Evolutionary conservation across 2,329 filamentous ascomycete species (phyloP), one percentile per base, ranked within the genome.

Genomic region (Calonectria henricotiae): DNA sequence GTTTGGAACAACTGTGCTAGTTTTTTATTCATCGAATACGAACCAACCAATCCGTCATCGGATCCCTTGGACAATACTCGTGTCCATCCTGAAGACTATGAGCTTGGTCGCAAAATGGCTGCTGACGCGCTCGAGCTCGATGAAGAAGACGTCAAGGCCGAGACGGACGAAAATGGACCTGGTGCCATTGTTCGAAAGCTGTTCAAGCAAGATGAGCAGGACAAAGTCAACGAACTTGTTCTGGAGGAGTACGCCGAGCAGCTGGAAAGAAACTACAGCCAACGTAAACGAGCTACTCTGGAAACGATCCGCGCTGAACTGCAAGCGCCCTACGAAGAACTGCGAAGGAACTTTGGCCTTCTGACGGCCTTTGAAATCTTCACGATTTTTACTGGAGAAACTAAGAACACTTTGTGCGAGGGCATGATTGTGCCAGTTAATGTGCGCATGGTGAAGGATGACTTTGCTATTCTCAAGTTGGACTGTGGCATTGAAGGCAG

Each of bases 1-100:
- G 95, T 98, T 27, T 99, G 94, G 92, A 95, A 95, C 81, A 99
- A 99, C 81, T 98, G 95, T 79, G 95, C 96, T 68, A 98, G 95
- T 85, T 98, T 98, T 85, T 85, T 99, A 41, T 97, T 91, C 79
- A 94, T 99, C 70, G 91, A 93, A 65, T 98, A 94, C 79, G 95
- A 98, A 74, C 88, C 90, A n/a, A 91, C 92, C 15, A 94, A 94
- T 76, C 89, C 92, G 1, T 89, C 93, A 15, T 94, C 95, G 0
- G 96, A 99, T 80, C 97, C 97, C 69, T 88, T 99, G 30, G 96
- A 99, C 83, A 97, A 96, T 80, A 99, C 96, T 55, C 93, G 96
- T 85, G 95, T 99, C 20, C 96, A 99, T 79, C 96, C 96, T 1
- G 96, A 99, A 85, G 96, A 99, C 80, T 99, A 99, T 82, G 96